phyloP scores from a whole-genome alignment of 73 alveolate species.

The Stentor coeruleus region DNA sequence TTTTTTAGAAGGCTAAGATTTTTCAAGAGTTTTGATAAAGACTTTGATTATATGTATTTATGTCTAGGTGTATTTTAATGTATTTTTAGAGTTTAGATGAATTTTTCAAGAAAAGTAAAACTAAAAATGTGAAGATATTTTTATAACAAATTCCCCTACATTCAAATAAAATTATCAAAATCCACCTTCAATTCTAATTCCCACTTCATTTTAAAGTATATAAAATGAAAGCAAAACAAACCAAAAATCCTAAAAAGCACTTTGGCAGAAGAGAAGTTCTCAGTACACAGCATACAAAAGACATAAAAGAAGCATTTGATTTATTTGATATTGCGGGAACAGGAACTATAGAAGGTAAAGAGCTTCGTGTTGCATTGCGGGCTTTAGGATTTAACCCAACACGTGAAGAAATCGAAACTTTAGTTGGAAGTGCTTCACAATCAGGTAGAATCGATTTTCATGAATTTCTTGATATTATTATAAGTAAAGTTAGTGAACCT shows the following conservation, averaged over 20 bases:
- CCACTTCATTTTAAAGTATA: too few species aligned
- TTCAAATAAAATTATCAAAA: too few species aligned
- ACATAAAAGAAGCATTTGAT: slow-evolving; percentile 60
- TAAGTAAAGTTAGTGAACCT: slow-evolving; percentile 91
- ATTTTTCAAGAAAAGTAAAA: too few species aligned
- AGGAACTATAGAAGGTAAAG: slow-evolving; percentile 89
- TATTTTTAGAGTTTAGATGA: too few species aligned
- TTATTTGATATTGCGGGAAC: slow-evolving; percentile 57
- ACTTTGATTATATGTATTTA: too few species aligned
- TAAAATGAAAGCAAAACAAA: too few species aligned
- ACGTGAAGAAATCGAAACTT: slow-evolving; percentile 86
- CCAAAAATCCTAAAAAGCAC: slow-evolving; percentile 29
- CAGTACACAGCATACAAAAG: slow-evolving; percentile 46
- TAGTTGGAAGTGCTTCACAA: slow-evolving; percentile 76
- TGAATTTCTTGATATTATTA: slow-evolving; percentile 93
- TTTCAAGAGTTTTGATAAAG: too few species aligned
- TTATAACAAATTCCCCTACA: too few species aligned
- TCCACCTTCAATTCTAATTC: too few species aligned
- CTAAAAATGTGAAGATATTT: too few species aligned
- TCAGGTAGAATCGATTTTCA: slow-evolving; percentile 92
- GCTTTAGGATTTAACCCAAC: slow-evolving; percentile 97
- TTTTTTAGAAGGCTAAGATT: too few species aligned
- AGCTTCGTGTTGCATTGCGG: slow-evolving; percentile 87
- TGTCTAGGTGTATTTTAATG: too few species aligned
- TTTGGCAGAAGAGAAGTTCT: slow-evolving; percentile 42